phyloP scores from a whole-genome alignment of 176 grass and related monocot species.

The Rhynchospora tenuis region DNA sequence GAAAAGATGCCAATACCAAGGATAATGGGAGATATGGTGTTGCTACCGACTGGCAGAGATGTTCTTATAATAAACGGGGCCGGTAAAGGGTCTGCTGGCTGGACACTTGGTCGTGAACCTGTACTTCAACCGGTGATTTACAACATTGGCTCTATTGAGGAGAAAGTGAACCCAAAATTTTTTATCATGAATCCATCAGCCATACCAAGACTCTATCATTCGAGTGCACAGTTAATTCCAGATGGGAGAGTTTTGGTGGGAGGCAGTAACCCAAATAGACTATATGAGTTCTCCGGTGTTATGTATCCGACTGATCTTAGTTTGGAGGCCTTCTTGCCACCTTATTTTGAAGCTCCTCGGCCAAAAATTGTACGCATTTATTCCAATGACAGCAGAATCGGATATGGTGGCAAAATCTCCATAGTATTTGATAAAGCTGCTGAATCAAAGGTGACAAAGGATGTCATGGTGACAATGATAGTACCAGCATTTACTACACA shows the following conservation, averaged over 20 bases:
- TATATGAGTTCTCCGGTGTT: slow-evolving; percentile 17
- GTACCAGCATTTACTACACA: slow-evolving; percentile 36
- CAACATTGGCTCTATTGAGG: neutral
- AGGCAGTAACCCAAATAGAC: slow-evolving; percentile 32
- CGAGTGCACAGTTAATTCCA: slow-evolving; percentile 20
- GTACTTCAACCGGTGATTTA: slow-evolving; percentile 11
- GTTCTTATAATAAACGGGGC: slow-evolving; percentile 28
- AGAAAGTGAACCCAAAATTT: slow-evolving; percentile 10
- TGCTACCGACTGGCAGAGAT: slow-evolving; percentile 25
- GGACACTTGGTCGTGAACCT: slow-evolving; percentile 4
- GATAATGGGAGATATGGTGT: slow-evolving; percentile 37
- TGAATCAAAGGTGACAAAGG: neutral
- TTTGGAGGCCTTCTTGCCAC: slow-evolving; percentile 29
- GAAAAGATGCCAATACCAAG: slow-evolving; percentile 23
- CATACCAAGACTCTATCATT: slow-evolving; percentile 36
- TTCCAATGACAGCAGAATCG: neutral
- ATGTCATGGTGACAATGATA: slow-evolving; percentile 10
- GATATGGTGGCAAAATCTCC: slow-evolving; percentile 9
- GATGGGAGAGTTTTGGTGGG: slow-evolving; percentile 31
- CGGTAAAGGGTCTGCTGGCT: slow-evolving; percentile 17
- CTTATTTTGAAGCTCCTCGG: neutral
- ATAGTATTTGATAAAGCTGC: slow-evolving; percentile 9
- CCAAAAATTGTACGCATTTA: neutral
- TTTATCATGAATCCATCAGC: slow-evolving; percentile 9
- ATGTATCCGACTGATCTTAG: slow-evolving; percentile 36